These are phyloP conservation scores for Calonectria ilicicola DNA, from an alignment of 2,329 filamentous ascomycete species.

Conservation along the genomic window DNA sequence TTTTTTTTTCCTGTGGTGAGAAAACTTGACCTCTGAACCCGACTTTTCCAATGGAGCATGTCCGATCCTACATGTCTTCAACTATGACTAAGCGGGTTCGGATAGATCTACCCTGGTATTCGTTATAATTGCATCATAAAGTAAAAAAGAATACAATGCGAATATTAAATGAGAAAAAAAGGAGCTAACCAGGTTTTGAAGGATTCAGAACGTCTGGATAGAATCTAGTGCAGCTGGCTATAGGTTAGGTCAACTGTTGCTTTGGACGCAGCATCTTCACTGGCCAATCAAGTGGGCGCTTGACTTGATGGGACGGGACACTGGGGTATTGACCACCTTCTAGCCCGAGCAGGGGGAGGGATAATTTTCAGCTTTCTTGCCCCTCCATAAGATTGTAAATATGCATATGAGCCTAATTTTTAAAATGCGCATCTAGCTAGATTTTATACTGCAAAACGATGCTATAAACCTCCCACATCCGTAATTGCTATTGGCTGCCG, in stretches of 20 bases:
- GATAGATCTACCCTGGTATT: too few species aligned
- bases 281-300: not conserved
- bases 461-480: too few species aligned
- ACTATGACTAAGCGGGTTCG: too few species aligned
- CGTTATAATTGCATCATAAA: too few species aligned
- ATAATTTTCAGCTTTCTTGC: not conserved
- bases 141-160: not conserved
- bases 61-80: too few species aligned
- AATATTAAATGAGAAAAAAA: not conserved
- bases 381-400: not conserved
- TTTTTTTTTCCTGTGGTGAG: too few species aligned
- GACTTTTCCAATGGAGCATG: too few species aligned
- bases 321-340: not conserved
- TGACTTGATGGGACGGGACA: not conserved
- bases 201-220: not conserved
- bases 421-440: too few species aligned
- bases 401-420: slow-evolving; percentile 5
- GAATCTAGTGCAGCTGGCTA: not conserved
- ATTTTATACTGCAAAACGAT: not conserved
- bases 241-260: not conserved
- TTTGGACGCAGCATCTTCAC: not conserved
- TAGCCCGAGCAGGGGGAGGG: not conserved
- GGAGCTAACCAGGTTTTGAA: too few species aligned
- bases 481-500: not conserved
- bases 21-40: too few species aligned